Percentiles rank a stretch among this genome's conserved stretches.
phyloP scores from a whole-genome alignment of 352 stramenopile species.

The Pythium volutum region DNA sequence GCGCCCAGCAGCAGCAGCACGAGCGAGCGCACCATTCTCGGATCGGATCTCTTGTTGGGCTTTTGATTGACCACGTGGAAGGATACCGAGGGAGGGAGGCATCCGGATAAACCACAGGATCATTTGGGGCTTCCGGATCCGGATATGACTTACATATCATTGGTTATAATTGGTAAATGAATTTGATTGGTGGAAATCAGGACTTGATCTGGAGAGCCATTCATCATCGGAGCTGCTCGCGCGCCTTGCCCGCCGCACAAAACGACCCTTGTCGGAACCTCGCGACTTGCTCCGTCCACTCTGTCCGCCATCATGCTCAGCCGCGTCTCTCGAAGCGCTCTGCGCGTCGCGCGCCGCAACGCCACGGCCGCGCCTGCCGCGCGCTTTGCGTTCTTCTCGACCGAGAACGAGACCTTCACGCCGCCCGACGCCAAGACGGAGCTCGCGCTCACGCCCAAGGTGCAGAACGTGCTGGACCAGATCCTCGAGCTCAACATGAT shows the following conservation, averaged over 20 bases:
- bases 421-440: constrained; percentile 49
- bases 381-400: constrained; percentile 65
- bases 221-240: constrained; percentile 20
- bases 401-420: constrained; percentile 29
- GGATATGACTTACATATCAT: constrained; percentile 9
- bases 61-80: constrained; percentile 17
- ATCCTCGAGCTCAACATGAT: constrained; percentile 89
- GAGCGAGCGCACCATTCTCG: constrained; percentile 29
- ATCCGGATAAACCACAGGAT: constrained; percentile 13
- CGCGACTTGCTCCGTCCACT: background rate
- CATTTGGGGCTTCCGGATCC: background rate
- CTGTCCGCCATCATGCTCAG: constrained; percentile 60
- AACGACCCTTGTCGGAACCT: constrained; percentile 9
- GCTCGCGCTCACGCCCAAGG: constrained; percentile 68
- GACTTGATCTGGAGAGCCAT: constrained; percentile 30
- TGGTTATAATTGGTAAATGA: constrained; percentile 13
- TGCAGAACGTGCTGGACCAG: constrained; percentile 80
- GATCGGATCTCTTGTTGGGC: constrained; percentile 5
- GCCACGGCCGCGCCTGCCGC: constrained; percentile 25
- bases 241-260: constrained; percentile 22
- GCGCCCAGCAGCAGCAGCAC: constrained; percentile 31
- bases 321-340: constrained; percentile 66
- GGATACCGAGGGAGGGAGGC: constrained; percentile 22
- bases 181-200: constrained; percentile 20
- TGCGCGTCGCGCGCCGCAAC: constrained; percentile 51